phyloP scores from a whole-genome alignment of 2,329 filamentous ascomycete genomes.

The Colletotrichum brevisporum region DNA sequence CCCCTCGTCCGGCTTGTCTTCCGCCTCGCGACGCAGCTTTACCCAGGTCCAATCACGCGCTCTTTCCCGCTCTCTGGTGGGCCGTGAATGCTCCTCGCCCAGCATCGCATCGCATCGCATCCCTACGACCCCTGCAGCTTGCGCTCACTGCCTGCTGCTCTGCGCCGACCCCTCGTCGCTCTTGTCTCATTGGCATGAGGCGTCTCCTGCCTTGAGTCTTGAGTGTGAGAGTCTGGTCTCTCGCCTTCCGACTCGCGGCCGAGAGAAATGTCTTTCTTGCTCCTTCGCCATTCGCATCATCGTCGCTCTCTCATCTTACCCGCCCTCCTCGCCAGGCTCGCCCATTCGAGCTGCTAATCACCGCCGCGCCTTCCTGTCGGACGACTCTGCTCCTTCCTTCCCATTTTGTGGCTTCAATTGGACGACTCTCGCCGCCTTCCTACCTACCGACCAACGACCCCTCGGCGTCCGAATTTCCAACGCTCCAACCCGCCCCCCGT shows the following conservation, averaged over 20 bases:
- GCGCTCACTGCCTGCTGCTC: slow-evolving; percentile 15
- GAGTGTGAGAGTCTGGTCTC: neutral
- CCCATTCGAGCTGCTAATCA: neutral
- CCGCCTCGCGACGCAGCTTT: slow-evolving; percentile 13
- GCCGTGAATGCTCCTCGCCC: slow-evolving; percentile 2
- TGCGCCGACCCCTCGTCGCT: slow-evolving; percentile 32
- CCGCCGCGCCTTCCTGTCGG: neutral
- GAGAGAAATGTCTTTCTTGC: slow-evolving; percentile 26
- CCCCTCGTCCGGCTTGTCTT: slow-evolving; percentile 10
- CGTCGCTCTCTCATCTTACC: neutral
- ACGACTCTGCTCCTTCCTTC: neutral
- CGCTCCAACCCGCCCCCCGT: neutral
- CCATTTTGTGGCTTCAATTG: slow-evolving; percentile 4
- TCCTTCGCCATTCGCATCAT: slow-evolving; percentile 15
- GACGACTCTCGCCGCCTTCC: slow-evolving; percentile 20
- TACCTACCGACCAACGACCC: slow-evolving; percentile 24
- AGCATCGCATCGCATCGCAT: no score
- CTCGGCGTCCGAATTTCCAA: slow-evolving; percentile 6
- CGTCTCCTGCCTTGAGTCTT: slow-evolving; percentile 14
- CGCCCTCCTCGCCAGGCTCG: neutral
- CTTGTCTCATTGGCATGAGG: slow-evolving; percentile 31
- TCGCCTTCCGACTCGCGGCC: slow-evolving; percentile 16
- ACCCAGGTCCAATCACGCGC: neutral
- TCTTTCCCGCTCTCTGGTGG: neutral
- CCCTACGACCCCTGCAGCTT: slow-evolving; percentile 20